Evolutionary conservation across 148 eudicot genomes (phyloP).

Genomic region (Chenopodium formosanum): DNA sequence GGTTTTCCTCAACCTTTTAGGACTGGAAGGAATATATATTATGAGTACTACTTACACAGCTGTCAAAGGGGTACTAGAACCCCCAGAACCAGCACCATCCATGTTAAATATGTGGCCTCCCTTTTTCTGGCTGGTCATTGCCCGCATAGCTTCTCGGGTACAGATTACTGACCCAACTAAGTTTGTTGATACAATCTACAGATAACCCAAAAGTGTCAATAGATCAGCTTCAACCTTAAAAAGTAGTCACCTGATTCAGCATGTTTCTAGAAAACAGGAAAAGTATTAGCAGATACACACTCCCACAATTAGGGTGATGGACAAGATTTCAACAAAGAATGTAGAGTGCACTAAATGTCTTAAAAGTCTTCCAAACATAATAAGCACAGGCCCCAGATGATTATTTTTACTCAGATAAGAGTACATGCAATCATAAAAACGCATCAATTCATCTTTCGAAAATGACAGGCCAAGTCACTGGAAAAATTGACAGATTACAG

Average conservation of each 20-base stretch:
- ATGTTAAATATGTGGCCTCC: slow-evolving; percentile 95
- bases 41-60: slow-evolving; percentile 72
- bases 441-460: neutral
- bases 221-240: neutral
- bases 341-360: neutral
- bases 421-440: neutral
- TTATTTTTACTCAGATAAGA: neutral
- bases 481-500: neutral
- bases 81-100: slow-evolving; percentile 99
- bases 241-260: neutral
- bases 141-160: slow-evolving; percentile 93
- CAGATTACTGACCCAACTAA: slow-evolving; percentile 96
- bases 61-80: slow-evolving; percentile 97
- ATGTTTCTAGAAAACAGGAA: neutral
- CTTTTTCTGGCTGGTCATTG: slow-evolving; percentile 53
- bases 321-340: neutral
- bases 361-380: neutral
- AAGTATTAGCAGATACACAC: neutral
- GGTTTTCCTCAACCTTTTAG: neutral
- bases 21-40: neutral
- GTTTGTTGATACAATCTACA: slow-evolving; percentile 93
- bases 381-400: neutral
- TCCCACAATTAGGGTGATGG: neutral
- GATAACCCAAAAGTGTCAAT: neutral
- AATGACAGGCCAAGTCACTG: neutral